Conservation (phyloP, 345 rosid species). For the Populus davidiana region DNA sequence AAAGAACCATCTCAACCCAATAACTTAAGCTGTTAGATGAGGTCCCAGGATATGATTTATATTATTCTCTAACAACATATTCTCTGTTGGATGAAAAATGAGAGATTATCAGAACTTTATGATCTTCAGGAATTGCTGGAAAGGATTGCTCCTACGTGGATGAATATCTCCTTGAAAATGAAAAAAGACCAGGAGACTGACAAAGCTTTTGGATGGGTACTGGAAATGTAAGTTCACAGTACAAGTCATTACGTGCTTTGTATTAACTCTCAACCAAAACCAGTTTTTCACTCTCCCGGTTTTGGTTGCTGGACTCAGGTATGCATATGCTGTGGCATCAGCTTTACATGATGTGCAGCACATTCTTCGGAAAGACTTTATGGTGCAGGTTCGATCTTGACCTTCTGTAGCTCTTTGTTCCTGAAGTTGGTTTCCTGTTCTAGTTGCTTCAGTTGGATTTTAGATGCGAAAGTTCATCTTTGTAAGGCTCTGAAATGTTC, state of each 20-base stretch:
- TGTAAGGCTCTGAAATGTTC: not conserved
- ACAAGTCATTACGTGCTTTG: not conserved
- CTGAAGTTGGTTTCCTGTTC: not conserved
- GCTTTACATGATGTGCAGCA: conserved; percentile 89
- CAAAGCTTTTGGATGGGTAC: conserved; percentile 91
- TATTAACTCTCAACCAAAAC: not conserved
- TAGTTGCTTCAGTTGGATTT: not conserved
- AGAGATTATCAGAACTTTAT: too few relatives aligned
- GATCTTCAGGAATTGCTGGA: conserved; percentile 38
- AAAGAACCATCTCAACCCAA: too few relatives aligned
- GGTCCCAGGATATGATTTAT: too few relatives aligned
- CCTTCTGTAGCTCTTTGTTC: not conserved
- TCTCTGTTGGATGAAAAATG: not conserved
- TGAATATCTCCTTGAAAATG: conserved; percentile 89
- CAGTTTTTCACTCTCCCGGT: not conserved
- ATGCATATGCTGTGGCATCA: conserved; percentile 94
- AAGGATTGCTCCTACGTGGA: conserved; percentile 96
- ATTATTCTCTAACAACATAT: not conserved
- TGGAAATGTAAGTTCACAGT: conserved; percentile 73
- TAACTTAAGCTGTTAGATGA: too few relatives aligned
- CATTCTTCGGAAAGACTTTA: conserved; percentile 80
- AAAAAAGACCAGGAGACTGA: conserved; percentile 87
- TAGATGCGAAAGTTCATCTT: conserved; percentile 3
- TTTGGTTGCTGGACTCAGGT: conserved; percentile 48
- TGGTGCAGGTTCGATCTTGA: conserved; percentile 74